A percentile compares a stretch with the other conserved stretches of the same genome.
Conservation (phyloP, 768 basidiomycete species). For the Amanita rimosa region DNA sequence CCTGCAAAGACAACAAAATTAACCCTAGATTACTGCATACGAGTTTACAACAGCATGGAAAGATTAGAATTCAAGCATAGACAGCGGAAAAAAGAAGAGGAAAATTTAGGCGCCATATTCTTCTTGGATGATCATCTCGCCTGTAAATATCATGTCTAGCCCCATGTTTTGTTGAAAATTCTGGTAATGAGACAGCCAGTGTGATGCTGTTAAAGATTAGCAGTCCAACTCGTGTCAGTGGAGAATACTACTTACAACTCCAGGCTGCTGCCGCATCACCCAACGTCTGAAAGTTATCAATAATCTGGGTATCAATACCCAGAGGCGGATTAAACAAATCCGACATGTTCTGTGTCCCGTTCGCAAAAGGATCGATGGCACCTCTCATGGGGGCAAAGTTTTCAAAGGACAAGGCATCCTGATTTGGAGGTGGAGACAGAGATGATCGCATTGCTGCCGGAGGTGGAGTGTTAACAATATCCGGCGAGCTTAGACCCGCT, state of each 20-base stretch:
- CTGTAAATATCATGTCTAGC: slow-evolving; percentile 17
- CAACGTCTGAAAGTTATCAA: slow-evolving; percentile 52
- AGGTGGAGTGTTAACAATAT: slow-evolving; percentile 17
- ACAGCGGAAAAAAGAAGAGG: not conserved
- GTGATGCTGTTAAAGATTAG: slow-evolving; percentile 18
- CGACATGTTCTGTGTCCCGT: slow-evolving; percentile 5
- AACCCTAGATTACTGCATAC: not conserved
- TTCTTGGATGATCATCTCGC: slow-evolving; percentile 14
- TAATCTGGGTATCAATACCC: slow-evolving; percentile 45
- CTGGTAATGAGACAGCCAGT: slow-evolving; percentile 24
- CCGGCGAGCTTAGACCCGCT: not conserved
- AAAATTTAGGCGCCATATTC: slow-evolving; percentile 2
- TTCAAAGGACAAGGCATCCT: slow-evolving; percentile 35
- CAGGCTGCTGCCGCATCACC: slow-evolving; percentile 37
- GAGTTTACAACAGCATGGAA: not conserved
- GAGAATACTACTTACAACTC: slow-evolving; percentile 19
- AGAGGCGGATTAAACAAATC: slow-evolving; percentile 42
- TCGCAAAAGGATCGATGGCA: slow-evolving; percentile 29
- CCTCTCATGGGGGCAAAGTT: slow-evolving; percentile 31
- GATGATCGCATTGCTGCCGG: slow-evolving; percentile 29
- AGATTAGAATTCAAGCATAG: not conserved
- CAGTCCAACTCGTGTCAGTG: not conserved
- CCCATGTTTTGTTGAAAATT: slow-evolving; percentile 25
- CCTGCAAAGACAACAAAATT: too few relatives aligned
- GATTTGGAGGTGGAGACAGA: slow-evolving; percentile 34